Evolutionary conservation across 2,329 filamentous ascomycete species (phyloP).

Genomic region (Keithomyces neogunnii): DNA sequence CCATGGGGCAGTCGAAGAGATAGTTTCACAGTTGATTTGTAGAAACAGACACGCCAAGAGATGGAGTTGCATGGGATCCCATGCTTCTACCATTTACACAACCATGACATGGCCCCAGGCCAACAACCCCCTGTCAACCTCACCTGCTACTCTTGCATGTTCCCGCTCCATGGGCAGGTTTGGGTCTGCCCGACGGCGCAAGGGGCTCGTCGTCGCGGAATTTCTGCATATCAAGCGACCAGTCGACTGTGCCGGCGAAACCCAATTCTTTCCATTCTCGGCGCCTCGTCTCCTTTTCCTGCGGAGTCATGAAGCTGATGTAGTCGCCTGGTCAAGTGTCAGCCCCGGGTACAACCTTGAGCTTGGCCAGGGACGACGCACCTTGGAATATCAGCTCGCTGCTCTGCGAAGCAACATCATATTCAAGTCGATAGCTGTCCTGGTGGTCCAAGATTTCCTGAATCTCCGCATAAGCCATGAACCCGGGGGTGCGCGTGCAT

Average conservation of each 20-base stretch:
- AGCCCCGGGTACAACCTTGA: no score
- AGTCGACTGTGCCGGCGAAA: slow-evolving; percentile 4
- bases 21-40: no score
- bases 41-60: no score
- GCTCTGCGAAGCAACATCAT: background rate
- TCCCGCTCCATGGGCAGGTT: no score
- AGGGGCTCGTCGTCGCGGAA: background rate
- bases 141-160: no score
- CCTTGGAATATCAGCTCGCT: background rate
- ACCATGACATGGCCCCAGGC: no score
- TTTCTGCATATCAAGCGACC: slow-evolving; percentile 5
- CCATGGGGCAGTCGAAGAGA: no score
- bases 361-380: no score
- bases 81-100: no score
- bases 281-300: background rate
- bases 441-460: background rate
- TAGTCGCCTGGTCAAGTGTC: background rate
- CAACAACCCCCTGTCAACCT: no score
- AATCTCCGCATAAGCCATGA: slow-evolving; percentile 19
- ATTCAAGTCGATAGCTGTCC: background rate
- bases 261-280: background rate
- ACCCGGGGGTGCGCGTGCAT: slow-evolving; percentile 18
- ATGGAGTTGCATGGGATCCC: no score
- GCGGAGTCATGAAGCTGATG: slow-evolving; percentile 1
- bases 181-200: no score